Percentiles rank a stretch among this genome's conserved stretches.
These are phyloP conservation scores for Rubroboletus pulcherrimus DNA, from an alignment of 768 basidiomycete genomes.

Conservation along the genomic window DNA sequence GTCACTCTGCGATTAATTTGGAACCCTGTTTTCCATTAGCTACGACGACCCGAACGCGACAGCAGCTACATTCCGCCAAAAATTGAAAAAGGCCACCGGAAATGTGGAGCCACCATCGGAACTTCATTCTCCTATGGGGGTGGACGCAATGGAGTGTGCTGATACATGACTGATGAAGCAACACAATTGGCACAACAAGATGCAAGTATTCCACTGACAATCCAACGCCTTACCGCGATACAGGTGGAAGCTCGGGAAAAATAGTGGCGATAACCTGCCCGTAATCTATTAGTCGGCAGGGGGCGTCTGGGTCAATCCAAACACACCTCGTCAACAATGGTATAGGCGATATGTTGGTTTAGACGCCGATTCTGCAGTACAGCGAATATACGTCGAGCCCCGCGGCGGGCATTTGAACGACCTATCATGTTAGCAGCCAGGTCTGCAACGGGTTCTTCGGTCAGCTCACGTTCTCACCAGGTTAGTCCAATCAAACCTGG, in stretches of 20 bases:
- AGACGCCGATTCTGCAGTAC: slow-evolving; percentile 92
- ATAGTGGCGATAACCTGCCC: slow-evolving; percentile 53
- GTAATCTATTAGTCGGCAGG: slow-evolving; percentile 3
- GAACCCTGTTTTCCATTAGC: slow-evolving; percentile 30
- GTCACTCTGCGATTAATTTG: not conserved
- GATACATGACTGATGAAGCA: not conserved
- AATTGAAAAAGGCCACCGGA: slow-evolving; percentile 29
- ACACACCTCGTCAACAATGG: slow-evolving; percentile 83
- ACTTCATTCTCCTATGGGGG: slow-evolving; percentile 12
- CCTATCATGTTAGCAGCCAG: slow-evolving; percentile 97
- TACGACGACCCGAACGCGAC: slow-evolving; percentile 65
- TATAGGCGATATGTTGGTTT: slow-evolving; percentile 90
- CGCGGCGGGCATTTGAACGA: slow-evolving; percentile 89
- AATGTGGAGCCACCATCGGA: slow-evolving; percentile 1
- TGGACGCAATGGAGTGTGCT: slow-evolving; percentile 10
- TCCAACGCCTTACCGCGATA: slow-evolving; percentile 3
- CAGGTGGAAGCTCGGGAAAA: slow-evolving; percentile 48
- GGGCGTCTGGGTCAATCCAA: not conserved
- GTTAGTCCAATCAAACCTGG: slow-evolving; percentile 56
- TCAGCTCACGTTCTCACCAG: not conserved
- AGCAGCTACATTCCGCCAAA: slow-evolving; percentile 44
- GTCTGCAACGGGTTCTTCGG: slow-evolving; percentile 45
- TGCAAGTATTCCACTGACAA: not conserved
- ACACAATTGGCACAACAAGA: not conserved
- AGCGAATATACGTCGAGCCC: slow-evolving; percentile 88